Conservation (phyloP, 805 yeast species). For the Candida khao-thaluensis region DNA sequence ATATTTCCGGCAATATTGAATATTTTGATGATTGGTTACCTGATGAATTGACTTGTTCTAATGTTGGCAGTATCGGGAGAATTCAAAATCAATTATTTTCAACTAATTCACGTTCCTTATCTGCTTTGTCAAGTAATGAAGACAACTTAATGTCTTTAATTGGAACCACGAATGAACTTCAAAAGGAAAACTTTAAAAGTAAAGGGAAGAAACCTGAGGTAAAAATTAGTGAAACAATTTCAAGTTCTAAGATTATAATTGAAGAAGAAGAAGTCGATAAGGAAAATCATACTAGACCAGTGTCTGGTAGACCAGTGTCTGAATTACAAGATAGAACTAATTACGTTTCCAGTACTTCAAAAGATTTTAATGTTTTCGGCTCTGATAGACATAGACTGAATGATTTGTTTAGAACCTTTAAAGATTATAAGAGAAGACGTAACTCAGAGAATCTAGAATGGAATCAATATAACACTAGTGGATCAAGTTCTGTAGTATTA, state of each 20-base stretch:
- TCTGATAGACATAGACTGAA: no score
- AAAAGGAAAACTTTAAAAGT: conserved; percentile 4
- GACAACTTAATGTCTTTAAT: conserved; percentile 4
- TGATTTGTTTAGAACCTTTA: neutral
- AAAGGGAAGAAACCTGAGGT: conserved; percentile 9
- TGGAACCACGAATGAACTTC: neutral
- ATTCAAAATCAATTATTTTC: conserved; percentile 6
- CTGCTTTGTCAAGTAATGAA: neutral
- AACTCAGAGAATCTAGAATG: neutral
- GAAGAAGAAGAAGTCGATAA: conserved; percentile 7
- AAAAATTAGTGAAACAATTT: conserved; percentile 7
- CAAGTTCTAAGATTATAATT: conserved; percentile 12
- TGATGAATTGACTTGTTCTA: conserved; percentile 9
- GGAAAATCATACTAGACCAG: neutral
- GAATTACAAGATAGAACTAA: neutral
- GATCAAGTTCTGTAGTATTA: neutral
- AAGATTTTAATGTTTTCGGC: no score
- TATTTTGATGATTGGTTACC: conserved; percentile 11
- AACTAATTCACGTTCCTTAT: neutral
- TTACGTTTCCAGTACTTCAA: neutral
- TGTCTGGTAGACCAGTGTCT: neutral
- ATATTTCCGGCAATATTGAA: conserved; percentile 9
- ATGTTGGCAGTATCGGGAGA: conserved; percentile 7
- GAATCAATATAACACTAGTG: neutral
- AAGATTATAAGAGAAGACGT: neutral